Evolutionary conservation across 2,329 filamentous ascomycete species (phyloP), one percentile per base, ranked within the genome.

Genomic region (Paecilomyces formosus): DNA sequence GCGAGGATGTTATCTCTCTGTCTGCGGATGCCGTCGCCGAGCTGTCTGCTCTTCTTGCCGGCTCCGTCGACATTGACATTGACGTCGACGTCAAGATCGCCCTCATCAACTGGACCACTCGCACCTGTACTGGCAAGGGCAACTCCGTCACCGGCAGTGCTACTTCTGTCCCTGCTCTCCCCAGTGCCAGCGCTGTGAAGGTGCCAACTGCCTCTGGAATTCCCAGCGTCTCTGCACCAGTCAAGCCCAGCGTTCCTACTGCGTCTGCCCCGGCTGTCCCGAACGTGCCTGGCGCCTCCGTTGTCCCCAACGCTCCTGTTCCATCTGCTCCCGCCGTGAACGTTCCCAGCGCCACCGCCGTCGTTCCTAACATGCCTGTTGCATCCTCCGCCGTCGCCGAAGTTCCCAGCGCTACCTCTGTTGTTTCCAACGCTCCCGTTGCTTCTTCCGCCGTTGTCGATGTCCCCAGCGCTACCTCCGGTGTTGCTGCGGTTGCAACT

Each of bases 41-140:
- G 64, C 65, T 75, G 22, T 66, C 70, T 67, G 72, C 70, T 58
- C 65, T 74, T 64, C 63, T 73, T 26, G 63, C 67, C 65, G 72
- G 72, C 12, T 72, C 72, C 56, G 79, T 85, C 58, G 78, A 80
- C 26, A 69, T 84, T 55, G 79, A 81, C 65, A 69, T 84, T 55
- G 79, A 81, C 65, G 73, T 70, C 51, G 76, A 80, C 63, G 81
- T 82, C 70, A 76, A 81, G 64, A 73, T 81, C 61, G 82, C 82
- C 61, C 70, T 79, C 60, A 74, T 82, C 62, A 62, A 68, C 58
- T 73, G 70, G 70, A 71, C 67, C 50, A 71, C 70, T 60, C 9
- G 54, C 31, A 15, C 18, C 21, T 22, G n/a, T 18, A 39, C 12
- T 33, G 21, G n/a, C 24, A 45, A 39, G 31, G 6, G 3, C 28